Conservation (phyloP, 2,329 filamentous ascomycete genomes). For the Ilyonectria destructans region DNA sequence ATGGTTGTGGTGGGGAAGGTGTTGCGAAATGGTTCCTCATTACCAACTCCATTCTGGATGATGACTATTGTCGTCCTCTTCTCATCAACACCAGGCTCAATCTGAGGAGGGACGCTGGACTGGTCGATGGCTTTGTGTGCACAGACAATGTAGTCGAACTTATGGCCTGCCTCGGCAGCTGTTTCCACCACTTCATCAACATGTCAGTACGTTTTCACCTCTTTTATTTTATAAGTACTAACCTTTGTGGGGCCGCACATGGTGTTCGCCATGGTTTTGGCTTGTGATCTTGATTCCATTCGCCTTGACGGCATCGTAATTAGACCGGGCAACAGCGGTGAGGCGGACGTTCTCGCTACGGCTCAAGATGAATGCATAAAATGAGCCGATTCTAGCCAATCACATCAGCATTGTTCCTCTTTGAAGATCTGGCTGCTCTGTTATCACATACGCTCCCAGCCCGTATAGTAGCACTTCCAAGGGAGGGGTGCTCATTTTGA, state of each 20-base stretch:
- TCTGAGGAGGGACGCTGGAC: conserved; percentile 30
- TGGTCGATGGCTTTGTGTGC: conserved; percentile 45
- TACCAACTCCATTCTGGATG: conserved; percentile 74
- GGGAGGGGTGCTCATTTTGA: conserved; percentile 50
- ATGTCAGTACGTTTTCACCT: neutral
- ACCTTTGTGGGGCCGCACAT: conserved; percentile 64
- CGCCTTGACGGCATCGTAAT: conserved; percentile 69
- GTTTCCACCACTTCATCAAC: conserved; percentile 31
- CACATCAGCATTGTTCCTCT: conserved; percentile 1
- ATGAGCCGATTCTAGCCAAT: conserved; percentile 67
- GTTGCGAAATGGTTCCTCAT: conserved; percentile 69
- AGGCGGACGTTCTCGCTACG: conserved; percentile 63
- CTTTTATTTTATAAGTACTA: neutral
- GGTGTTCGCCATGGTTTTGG: conserved; percentile 70
- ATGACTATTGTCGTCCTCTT: conserved; percentile 69
- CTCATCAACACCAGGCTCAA: conserved; percentile 56
- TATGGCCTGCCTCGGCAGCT: conserved; percentile 28
- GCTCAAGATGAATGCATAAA: conserved; percentile 70
- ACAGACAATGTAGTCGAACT: conserved; percentile 45
- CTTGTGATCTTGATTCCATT: conserved; percentile 70
- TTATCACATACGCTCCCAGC: conserved; percentile 66
- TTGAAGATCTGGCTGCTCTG: neutral
- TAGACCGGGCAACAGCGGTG: conserved; percentile 74
- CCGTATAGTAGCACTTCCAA: conserved; percentile 65
- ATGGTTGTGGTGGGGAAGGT: conserved; percentile 68